phyloP scores from a whole-genome alignment of 176 grass and related monocot genomes.

The Carex parvula region DNA sequence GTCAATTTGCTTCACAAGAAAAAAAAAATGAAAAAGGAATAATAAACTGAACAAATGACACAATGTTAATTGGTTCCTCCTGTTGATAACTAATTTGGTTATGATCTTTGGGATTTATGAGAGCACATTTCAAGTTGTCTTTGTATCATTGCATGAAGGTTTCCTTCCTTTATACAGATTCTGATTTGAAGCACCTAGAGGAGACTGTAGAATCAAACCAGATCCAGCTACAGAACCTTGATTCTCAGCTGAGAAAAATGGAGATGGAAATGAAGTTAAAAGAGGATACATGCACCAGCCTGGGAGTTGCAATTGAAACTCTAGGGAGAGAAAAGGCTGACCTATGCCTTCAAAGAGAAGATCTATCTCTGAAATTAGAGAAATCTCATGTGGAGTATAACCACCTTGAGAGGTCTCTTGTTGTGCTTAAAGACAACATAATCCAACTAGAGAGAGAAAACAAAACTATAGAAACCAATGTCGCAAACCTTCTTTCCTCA shows the following conservation, averaged over 20 bases:
- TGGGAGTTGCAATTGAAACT: conserved; percentile 52
- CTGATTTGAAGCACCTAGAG: conserved; percentile 62
- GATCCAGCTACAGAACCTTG: conserved; percentile 36
- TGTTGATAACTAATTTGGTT: not conserved
- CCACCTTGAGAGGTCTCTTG: conserved; percentile 47
- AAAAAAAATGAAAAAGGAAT: not conserved
- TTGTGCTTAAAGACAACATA: conserved; percentile 44
- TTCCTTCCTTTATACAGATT: conserved; percentile 49
- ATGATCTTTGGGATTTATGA: not conserved
- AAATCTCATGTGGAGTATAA: conserved; percentile 49
- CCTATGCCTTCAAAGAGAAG: conserved; percentile 50
- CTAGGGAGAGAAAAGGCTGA: conserved; percentile 60
- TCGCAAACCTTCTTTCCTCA: conserved; percentile 49
- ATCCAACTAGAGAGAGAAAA: conserved; percentile 63
- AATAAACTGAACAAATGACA: not conserved
- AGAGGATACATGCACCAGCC: conserved; percentile 51
- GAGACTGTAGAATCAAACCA: conserved; percentile 54
- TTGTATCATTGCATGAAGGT: not conserved
- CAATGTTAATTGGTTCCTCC: not conserved
- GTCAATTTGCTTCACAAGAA: not conserved
- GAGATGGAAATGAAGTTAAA: conserved; percentile 63
- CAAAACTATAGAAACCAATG: conserved; percentile 44
- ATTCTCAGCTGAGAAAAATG: conserved; percentile 59
- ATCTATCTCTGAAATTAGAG: conserved; percentile 50
- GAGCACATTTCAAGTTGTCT: not conserved